These are phyloP conservation scores for Fusarium redolens DNA, from an alignment of 2,329 filamentous ascomycete genomes.

Conservation along the genomic window DNA sequence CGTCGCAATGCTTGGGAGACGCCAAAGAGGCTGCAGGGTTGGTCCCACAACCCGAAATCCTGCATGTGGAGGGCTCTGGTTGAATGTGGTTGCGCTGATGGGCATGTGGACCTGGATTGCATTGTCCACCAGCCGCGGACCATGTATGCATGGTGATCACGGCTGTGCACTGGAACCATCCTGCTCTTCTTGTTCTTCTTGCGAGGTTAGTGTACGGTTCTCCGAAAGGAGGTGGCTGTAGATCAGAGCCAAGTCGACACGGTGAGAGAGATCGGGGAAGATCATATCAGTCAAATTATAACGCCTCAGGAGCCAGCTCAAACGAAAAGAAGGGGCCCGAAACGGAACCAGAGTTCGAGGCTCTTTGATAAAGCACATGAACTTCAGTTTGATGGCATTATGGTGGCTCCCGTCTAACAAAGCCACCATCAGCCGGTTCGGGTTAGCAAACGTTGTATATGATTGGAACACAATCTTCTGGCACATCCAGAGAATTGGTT, in stretches of 20 bases:
- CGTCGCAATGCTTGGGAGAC: slow-evolving; percentile 8
- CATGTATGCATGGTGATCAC: slow-evolving; percentile 43
- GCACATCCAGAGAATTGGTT: slow-evolving; percentile 12
- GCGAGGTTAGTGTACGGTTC: slow-evolving; percentile 1
- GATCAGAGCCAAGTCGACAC: slow-evolving; percentile 15
- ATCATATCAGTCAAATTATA: slow-evolving; percentile 12
- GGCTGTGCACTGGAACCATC: slow-evolving; percentile 32
- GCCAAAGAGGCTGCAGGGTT: slow-evolving; percentile 36
- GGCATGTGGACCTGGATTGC: slow-evolving; percentile 43
- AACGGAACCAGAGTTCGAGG: slow-evolving; percentile 3
- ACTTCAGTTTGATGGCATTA: slow-evolving; percentile 3
- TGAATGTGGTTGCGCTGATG: slow-evolving; percentile 32
- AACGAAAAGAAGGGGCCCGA: slow-evolving; percentile 16
- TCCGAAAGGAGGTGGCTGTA: slow-evolving; percentile 22
- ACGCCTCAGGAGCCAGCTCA: slow-evolving; percentile 15
- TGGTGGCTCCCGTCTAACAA: slow-evolving; percentile 1
- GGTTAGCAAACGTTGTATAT: neutral
- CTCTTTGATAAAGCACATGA: neutral
- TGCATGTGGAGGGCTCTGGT: slow-evolving; percentile 7
- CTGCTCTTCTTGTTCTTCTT: neutral
- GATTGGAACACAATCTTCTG: slow-evolving; percentile 4
- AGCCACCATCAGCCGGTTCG: neutral
- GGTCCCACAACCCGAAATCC: slow-evolving; percentile 41
- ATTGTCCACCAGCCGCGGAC: slow-evolving; percentile 38
- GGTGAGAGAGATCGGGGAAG: neutral